Evolutionary conservation across 2,329 filamentous ascomycete genomes (phyloP).

Genomic region (Penicillium expansum): DNA sequence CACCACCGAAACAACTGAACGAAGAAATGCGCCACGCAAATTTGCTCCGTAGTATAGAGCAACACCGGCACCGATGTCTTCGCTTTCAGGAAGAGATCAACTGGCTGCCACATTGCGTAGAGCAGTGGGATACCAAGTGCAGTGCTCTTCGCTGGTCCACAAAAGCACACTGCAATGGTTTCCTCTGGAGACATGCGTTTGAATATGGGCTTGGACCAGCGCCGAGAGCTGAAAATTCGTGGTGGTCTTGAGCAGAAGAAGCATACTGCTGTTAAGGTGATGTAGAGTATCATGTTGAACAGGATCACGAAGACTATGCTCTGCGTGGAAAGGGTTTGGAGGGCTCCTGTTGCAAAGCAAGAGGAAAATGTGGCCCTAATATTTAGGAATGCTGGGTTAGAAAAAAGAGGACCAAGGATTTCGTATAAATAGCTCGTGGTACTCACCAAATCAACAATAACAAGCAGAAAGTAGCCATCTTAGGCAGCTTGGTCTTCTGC

Average conservation of each 20-base stretch:
- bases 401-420: not conserved
- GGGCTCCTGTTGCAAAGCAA: slow-evolving; percentile 61
- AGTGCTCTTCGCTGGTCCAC: slow-evolving; percentile 70
- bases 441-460: slow-evolving; percentile 56
- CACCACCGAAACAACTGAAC: slow-evolving; percentile 37
- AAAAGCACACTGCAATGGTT: slow-evolving; percentile 69
- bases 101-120: slow-evolving; percentile 59
- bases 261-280: slow-evolving; percentile 58
- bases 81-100: slow-evolving; percentile 36
- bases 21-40: slow-evolving; percentile 41
- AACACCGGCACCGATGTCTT: slow-evolving; percentile 40
- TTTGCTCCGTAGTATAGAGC: slow-evolving; percentile 41
- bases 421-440: not conserved
- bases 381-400: slow-evolving; percentile 47
- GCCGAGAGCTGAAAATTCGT: slow-evolving; percentile 15
- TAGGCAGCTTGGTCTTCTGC: slow-evolving; percentile 53
- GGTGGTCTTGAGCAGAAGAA: slow-evolving; percentile 49
- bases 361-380: slow-evolving; percentile 43
- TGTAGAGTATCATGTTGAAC: slow-evolving; percentile 65
- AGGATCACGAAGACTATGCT: slow-evolving; percentile 67
- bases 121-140: slow-evolving; percentile 67
- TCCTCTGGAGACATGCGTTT: slow-evolving; percentile 54
- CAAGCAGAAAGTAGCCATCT: slow-evolving; percentile 46
- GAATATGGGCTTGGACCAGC: slow-evolving; percentile 27
- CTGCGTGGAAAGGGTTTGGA: slow-evolving; percentile 56